Evolutionary conservation across 441 rosid genomes (phyloP), one percentile per base, ranked within the genome.

Genomic region (Capsella rubella): DNA sequence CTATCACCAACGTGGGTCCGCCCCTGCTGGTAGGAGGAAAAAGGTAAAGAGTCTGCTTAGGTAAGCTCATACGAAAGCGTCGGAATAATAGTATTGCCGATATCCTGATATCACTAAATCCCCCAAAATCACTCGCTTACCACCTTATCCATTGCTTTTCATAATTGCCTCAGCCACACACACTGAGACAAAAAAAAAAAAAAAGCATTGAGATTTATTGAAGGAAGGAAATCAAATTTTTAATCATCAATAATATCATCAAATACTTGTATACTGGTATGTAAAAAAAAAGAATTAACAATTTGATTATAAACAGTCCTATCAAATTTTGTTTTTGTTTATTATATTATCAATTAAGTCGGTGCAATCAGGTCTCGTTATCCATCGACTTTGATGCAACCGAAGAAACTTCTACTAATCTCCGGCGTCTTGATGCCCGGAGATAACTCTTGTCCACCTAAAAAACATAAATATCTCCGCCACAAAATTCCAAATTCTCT

Each of bases 331-430:
- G 37, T 6, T 37, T 8, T 37, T 37, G 10, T 37, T 8, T 35
- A 8, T 35, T 5, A 6, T 34, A 34, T 8, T 35, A 37, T 0
- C 3, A 8, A 37, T 54, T 6, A 16, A 54, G 72, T 68, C 45
- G 64, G 72, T 68, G 63, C 54, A 16, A 55, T 15, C 21, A 68
- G 8, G 53, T 40, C 39, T 54, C 40, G 42, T 37, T 37, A 37
- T 9, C 12, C 11, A 37, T 80, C 93, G 85, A 89, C 58, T 89
- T 85, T 74, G 81, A 83, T 57, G 92, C 90, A 83, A 87, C 92
- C 87, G 85, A 74, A 69, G 13, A 68, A 61, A 35, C 2, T 49
- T 54, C 9, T 55, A 31, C 5, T 50, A 59, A 12, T 15, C 3
- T 50, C n/a, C 45, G 68, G 15, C 67, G 67, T 71, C 52, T 18